A percentile compares a stretch with the other conserved stretches of the same genome.
phyloP scores from a whole-genome alignment of 2,329 filamentous ascomycete genomes.

The Penicillium nordicum region DNA sequence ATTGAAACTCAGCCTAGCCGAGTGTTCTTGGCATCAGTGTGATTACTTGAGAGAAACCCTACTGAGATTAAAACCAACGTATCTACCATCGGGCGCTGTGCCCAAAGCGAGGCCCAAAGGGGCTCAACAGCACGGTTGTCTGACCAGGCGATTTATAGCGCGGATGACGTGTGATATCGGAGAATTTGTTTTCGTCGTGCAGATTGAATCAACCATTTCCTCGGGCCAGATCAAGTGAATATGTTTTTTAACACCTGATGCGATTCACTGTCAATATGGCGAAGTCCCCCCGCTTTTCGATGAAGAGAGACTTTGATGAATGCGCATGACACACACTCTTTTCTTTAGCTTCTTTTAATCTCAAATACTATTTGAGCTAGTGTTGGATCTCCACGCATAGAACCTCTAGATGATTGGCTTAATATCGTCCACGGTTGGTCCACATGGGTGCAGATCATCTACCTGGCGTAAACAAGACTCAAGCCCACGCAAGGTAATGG shows the following conservation, averaged over 20 bases:
- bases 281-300: background rate
- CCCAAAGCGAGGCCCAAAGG: background rate
- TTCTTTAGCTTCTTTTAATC: background rate
- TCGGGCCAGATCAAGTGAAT: background rate
- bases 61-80: background rate
- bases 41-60: background rate
- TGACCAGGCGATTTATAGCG: background rate
- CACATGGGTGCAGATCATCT: constrained; percentile 8
- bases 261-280: background rate
- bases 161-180: constrained; percentile 1
- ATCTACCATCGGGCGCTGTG: background rate
- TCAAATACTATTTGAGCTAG: background rate
- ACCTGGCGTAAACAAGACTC: constrained; percentile 6
- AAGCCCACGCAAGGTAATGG: constrained; percentile 2
- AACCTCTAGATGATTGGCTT: background rate
- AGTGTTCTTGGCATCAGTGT: background rate
- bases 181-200: background rate
- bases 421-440: background rate
- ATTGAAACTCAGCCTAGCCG: background rate
- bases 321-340: background rate
- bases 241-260: background rate
- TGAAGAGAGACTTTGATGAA: background rate
- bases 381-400: background rate
- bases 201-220: background rate
- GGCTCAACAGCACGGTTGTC: background rate